Evolutionary conservation across 495 filamentous ascomycete genomes (phyloP).

Genomic region (Penicillium lividum): DNA sequence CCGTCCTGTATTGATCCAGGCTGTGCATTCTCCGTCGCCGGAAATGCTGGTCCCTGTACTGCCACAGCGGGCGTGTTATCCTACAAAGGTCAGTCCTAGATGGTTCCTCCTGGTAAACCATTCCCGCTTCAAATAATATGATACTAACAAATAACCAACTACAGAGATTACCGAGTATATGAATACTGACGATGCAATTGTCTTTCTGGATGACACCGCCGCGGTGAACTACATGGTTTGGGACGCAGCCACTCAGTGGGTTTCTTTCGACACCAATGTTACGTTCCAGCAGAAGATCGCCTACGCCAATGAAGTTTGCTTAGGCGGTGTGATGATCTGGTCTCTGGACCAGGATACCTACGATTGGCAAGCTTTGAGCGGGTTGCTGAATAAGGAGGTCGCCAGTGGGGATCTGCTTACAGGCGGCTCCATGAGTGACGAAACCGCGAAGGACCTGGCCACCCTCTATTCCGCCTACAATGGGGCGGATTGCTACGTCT

Average conservation of each 20-base stretch:
- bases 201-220: no score
- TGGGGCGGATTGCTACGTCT: not conserved
- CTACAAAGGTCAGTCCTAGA: constrained; percentile 14
- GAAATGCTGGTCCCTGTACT: constrained; percentile 32
- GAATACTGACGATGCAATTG: no score
- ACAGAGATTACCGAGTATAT: no score
- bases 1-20: constrained; percentile 19
- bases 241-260: constrained; percentile 47
- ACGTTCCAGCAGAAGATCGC: constrained; percentile 45
- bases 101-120: no score
- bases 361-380: not conserved
- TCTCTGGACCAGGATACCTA: constrained; percentile 3
- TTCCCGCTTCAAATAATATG: no score
- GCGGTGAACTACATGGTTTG: constrained; percentile 30
- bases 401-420: not conserved
- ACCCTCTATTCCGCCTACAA: not conserved
- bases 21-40: constrained; percentile 27
- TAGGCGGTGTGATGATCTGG: constrained; percentile 30
- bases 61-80: constrained; percentile 28
- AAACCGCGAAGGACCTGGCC: no score
- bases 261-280: constrained; percentile 42
- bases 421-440: not conserved
- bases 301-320: constrained; percentile 33
- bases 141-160: no score
- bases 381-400: not conserved